Evolutionary conservation across 345 rosid genomes (phyloP).

Genomic region (Hypericum androsaemum): DNA sequence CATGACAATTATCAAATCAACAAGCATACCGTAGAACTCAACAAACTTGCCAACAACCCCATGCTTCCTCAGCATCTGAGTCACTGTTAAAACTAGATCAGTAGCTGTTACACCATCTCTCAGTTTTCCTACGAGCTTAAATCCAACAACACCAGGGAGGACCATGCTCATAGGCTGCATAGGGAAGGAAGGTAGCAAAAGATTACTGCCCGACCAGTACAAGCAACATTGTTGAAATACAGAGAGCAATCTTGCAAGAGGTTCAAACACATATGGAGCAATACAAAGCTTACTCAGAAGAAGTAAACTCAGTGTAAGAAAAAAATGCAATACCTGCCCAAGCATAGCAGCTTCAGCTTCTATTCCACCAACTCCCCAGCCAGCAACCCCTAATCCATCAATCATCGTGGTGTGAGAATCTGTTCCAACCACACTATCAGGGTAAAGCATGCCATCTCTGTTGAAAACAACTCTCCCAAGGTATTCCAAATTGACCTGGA

Average conservation of each 20-base stretch:
- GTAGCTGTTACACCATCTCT: constrained; percentile 89
- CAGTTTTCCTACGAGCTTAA: constrained; percentile 64
- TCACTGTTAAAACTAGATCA: constrained; percentile 86
- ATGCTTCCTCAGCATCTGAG: constrained; percentile 90
- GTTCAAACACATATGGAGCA: neutral
- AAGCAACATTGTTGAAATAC: neutral
- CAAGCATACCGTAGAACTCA: constrained; percentile 52
- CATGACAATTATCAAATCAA: neutral
- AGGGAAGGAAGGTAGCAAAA: constrained; percentile 6
- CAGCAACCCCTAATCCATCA: constrained; percentile 96
- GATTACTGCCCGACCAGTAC: constrained; percentile 1
- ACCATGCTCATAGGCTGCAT: constrained; percentile 99
- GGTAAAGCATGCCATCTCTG: constrained; percentile 65
- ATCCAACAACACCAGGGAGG: constrained; percentile 94
- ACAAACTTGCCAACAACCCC: constrained; percentile 97
- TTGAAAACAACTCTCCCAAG: constrained; percentile 91
- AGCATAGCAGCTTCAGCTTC: constrained; percentile 98
- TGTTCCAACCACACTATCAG: constrained; percentile 93
- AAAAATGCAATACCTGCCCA: constrained; percentile 60
- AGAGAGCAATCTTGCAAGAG: neutral
- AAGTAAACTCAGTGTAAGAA: neutral
- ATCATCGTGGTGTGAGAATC: constrained; percentile 96
- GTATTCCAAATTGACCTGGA: constrained; percentile 83
- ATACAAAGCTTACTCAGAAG: neutral
- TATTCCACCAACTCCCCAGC: constrained; percentile 98